Evolutionary conservation across 208 protist genomes (phyloP).

Genomic region (Trichomonas vaginalis): DNA sequence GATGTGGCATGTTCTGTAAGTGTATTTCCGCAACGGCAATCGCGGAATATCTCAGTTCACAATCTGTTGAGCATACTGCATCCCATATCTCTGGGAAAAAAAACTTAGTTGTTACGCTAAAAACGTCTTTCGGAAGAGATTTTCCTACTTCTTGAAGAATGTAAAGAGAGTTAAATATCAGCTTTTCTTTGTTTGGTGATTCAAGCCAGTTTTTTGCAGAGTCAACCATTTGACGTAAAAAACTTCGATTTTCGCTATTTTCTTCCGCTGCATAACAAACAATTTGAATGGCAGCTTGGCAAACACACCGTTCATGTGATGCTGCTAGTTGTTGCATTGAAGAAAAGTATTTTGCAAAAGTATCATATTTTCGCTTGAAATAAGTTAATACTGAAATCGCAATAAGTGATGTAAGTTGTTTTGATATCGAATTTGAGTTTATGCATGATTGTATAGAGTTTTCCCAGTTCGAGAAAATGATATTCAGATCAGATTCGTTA

Average conservation of each 20-base stretch:
- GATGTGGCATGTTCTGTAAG: neutral
- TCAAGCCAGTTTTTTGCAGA: neutral
- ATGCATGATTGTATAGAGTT: neutral
- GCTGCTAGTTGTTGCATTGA: neutral
- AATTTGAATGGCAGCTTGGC: neutral
- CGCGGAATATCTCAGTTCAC: neutral
- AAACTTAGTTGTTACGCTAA: neutral
- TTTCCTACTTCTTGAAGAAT: neutral
- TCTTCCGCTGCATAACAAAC: neutral
- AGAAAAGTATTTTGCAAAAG: neutral
- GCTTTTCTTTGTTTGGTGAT: neutral
- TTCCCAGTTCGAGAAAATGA: neutral
- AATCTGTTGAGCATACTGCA: neutral
- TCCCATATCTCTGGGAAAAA: constrained; percentile 4
- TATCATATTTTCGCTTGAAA: neutral
- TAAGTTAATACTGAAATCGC: neutral
- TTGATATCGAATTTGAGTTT: neutral
- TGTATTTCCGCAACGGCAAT: neutral
- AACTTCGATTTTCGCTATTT: neutral
- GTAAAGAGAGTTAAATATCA: neutral
- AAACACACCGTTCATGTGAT: neutral
- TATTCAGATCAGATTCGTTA: neutral
- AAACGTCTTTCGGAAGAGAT: neutral
- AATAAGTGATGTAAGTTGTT: neutral
- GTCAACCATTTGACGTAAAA: neutral